Percentiles rank a stretch among this genome's conserved stretches.
phyloP scores from a whole-genome alignment of 768 basidiomycete species.

The Favolaschia claudopus region DNA sequence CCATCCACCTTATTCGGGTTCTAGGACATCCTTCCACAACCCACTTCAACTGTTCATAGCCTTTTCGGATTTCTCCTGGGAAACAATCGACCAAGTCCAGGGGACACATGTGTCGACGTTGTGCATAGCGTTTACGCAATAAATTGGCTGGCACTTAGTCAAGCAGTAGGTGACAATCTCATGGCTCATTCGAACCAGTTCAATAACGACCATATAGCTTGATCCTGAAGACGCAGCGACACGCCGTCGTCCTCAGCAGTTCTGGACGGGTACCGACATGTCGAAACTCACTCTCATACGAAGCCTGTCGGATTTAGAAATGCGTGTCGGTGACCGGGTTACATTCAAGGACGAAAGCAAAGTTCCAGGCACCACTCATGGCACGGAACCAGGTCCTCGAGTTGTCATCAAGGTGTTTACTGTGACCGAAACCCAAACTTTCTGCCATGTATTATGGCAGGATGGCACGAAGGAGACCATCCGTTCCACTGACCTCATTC shows the following conservation, averaged over 20 bases:
- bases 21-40: slow-evolving; percentile 73
- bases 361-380: slow-evolving; percentile 68
- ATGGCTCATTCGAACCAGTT: no score
- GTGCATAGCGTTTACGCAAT: slow-evolving; percentile 82
- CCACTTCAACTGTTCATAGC: slow-evolving; percentile 51
- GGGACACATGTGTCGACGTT: slow-evolving; percentile 74
- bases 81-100: slow-evolving; percentile 47
- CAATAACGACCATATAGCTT: slow-evolving; percentile 63
- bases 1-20: slow-evolving; percentile 9
- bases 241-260: slow-evolving; percentile 71
- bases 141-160: slow-evolving; percentile 89
- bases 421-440: slow-evolving; percentile 77
- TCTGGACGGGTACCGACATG: slow-evolving; percentile 77
- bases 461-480: slow-evolving; percentile 74
- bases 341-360: slow-evolving; percentile 57
- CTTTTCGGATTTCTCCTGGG: slow-evolving; percentile 56
- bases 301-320: slow-evolving; percentile 64
- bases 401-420: slow-evolving; percentile 61
- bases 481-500: slow-evolving; percentile 72
- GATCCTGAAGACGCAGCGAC: slow-evolving; percentile 59
- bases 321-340: slow-evolving; percentile 80
- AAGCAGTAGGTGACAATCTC: slow-evolving; percentile 70
- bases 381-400: slow-evolving; percentile 52
- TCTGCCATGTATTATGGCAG: slow-evolving; percentile 85
- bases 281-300: slow-evolving; percentile 69